Evolutionary conservation across 2,329 filamentous ascomycete species (phyloP), one percentile per base, ranked within the genome.

Genomic region (Fusarium sp.): DNA sequence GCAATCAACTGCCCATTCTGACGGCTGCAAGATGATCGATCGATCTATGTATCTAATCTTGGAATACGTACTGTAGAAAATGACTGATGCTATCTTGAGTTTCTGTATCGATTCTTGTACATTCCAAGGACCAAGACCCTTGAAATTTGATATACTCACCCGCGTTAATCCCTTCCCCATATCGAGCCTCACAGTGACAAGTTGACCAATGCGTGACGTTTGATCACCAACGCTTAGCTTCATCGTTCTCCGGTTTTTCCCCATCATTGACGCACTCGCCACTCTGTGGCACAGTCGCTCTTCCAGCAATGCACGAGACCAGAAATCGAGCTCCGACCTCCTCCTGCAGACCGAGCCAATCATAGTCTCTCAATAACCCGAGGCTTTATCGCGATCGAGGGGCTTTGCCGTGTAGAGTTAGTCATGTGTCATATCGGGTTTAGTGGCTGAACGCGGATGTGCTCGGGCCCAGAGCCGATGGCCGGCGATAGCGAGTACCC

Each of bases 371-470:
- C 20, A 35, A 73, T 70, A 70, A 66, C 73, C 78, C 79, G 79
- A 79, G 55, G 78, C 72, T 80, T 80, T 80, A 77, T 80, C 79
- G 79, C 79, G 66, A 61, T 57, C 54, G 66, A 60, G 47, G 22
- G n/a, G 50, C 74, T 51, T 70, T 73, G 3, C 77, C 47, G 2
- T 7, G 60, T 32, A 6, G 8, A 38, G 75, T 54, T 78, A 78
- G 67, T 2, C 0, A 0, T 1, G 5, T 11, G 11, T 60, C 56
- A 47, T 45, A 78, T 69, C 53, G 36, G 70, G 69, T 10, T 39
- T 74, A 74, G 73, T 38, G 11, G 13, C 28, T 8, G 6, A 20
- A 6, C 38, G 55, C 69, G 71, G 73, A 65, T 65, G 66, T 64
- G 76, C 75, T 73, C 63, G 70, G 77, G 57, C 66, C 59, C 71